Base-by-base conservation (phyloP, 768 basidiomycete genomes). In the Kwoniella dejecticola region DNA sequence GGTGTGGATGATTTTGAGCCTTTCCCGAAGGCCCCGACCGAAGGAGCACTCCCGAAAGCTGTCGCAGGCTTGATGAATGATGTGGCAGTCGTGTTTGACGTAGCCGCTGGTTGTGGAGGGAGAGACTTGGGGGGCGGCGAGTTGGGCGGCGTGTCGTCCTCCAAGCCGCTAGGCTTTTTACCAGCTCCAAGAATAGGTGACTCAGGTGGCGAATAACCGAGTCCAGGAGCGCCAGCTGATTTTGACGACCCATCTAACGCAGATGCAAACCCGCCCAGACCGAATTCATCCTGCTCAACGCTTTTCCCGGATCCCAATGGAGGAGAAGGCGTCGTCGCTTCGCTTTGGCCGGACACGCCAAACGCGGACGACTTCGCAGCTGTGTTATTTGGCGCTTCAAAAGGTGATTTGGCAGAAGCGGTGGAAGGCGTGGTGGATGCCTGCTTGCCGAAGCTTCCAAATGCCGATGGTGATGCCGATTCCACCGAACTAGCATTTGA, bases 61-160 rank as follows among this genome's bases (percentile, higher is more conserved):
- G 67, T 70, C 13, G 71, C 69, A 21, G 74, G 71, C 44, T 75
- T 72, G 54, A 75, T 72, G 63, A 75, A 75, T 1, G 68, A 50
- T 2, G 56, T 38, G 24, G 56, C 23, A 7, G 56, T 30, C 23
- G 45, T 6, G n/a, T n/a, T n/a, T 17, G 48, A 10, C 6, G 62
- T 19, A 3, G 64, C 13, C 10, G 57, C 27, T 12, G 63, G 12
- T 27, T 63, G 11, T 6, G 62, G 19, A 36, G 15, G 33, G 33
- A 36, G 15, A 30, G 45, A 21, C 19, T 47, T 57, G 2, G 60
- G 12, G 21, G 64, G 62, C 15, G 69, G 71, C 11, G 69, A 68
- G 29, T 52, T 40, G 19, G 71, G 71, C 3, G 73, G 73, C n/a
- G 68, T 66, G 11, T 72, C 70, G 29, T 68, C 67, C 2, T 68